These are phyloP conservation scores for Scutellaria barbata DNA, from an alignment of 257 asterid genomes.

Conservation along the genomic window DNA sequence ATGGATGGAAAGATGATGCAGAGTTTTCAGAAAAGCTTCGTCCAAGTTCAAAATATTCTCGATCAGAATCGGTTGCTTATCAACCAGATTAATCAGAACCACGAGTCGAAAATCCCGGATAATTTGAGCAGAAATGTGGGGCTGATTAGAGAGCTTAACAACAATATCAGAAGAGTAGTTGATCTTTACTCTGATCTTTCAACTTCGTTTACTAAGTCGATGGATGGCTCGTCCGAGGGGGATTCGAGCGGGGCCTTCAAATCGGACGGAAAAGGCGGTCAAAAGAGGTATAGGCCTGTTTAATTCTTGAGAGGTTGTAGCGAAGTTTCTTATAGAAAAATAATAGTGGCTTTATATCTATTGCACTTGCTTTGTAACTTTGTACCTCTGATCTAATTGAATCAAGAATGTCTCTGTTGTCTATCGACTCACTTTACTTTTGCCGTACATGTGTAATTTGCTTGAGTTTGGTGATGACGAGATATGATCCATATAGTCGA, in stretches of 20 bases:
- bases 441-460: no score
- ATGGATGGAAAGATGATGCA: constrained; percentile 72
- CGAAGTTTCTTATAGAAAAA: constrained; percentile 33
- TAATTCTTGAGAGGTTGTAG: constrained; percentile 33
- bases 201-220: constrained; percentile 59
- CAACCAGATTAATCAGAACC: constrained; percentile 86
- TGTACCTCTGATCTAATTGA: constrained; percentile 54
- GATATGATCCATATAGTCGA: no score
- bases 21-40: constrained; percentile 83
- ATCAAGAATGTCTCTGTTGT: constrained; percentile 43
- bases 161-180: constrained; percentile 82
- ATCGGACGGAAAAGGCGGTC: constrained; percentile 55
- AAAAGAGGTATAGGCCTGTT: constrained; percentile 73
- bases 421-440: background rate
- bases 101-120: constrained; percentile 84
- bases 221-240: constrained; percentile 80
- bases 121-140: constrained; percentile 85
- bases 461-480: background rate
- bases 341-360: constrained; percentile 35
- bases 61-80: constrained; percentile 85
- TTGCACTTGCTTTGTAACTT: constrained; percentile 41
- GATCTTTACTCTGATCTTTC: constrained; percentile 86
- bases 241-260: constrained; percentile 65
- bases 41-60: constrained; percentile 74
- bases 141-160: constrained; percentile 78